Base-by-base conservation (phyloP, 192 early-diverging fungal species). In the Kappamyces sp. region DNA sequence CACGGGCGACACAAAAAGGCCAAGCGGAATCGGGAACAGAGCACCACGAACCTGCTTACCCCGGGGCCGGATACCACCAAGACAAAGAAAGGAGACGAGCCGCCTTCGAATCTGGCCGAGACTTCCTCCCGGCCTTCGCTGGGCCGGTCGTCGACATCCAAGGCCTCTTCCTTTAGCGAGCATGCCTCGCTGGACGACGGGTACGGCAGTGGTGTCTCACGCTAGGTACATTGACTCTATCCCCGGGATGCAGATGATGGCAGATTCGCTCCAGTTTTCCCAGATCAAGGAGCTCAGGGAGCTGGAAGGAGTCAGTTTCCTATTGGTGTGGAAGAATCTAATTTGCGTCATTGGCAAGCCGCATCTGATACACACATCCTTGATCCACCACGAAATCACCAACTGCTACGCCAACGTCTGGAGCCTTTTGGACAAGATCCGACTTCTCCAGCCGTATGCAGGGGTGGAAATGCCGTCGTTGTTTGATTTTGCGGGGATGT, bases 261-360 rank as follows among this genome's bases (percentile, higher is more conserved):
- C 22, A 22, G 22, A 22, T 22, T 22, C 22, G 22, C 22, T 22
- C 6, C 84, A 90, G 22, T 89, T 90, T 64, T 42, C 69, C 3
- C 73, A 84, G 45, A 39, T 88, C 12, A 61, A 62, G 1, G 57
- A 61, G 30, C 12, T 65, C 39, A 60, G 75, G n/a, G 40, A 54
- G 7, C 79, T 79, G 65, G 66, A 68, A 50, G 59, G 57, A 0
- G 66, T 67, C 34, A 47, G 45, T 14, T 70, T 75, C 2, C 61
- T 84, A 3, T 64, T 61, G 3, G 47, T 81, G 4, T 93, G 90
- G 90, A 90, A 91, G 48, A 90, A 90, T 51, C 70, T 91, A 54
- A 54, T 93, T 9, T 87, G 85, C 64, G 66, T 84, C 4, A 49
- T 92, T 32, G 91, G 91, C 0, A 83, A 90, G 55, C 43, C 88